Base-by-base conservation (phyloP, 1,284 basidiomycete genomes). In the Butyriboletus appendiculatus region DNA sequence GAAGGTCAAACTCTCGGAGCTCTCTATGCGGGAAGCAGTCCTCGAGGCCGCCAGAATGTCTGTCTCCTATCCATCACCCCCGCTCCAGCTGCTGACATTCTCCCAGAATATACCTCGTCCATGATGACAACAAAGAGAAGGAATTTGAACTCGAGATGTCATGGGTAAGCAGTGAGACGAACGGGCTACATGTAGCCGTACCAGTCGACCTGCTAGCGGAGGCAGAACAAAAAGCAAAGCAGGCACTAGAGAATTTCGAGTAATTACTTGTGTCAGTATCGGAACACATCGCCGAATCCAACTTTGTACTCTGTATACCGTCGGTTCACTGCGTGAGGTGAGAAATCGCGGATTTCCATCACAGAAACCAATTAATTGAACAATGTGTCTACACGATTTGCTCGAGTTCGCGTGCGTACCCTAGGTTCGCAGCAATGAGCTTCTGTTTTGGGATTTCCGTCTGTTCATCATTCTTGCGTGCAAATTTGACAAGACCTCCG, bases 141-240 rank as follows among this genome's bases (percentile, higher is more conserved):
- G 91, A 95, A 50, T 99, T 99, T 64, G 97, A 99, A 72, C 82
- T 99, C 24, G 97, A 99, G 73, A 84, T 99, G 81, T 93, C 95
- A 37, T 99, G 97, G 97, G 86, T 98, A 56, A 86, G 94, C 30
- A 81, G 86, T 28, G 94, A 97, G 75, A 92, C 91, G 22, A 86
- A 88, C 28, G 86, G 85, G 45, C 75, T 88, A 50, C 95, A 98
- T 72, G 77, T 83, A 32, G 80, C 85, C 14, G 93, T 99, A 50
- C 96, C 96, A 32, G 84, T 83, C 54, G 94, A 94, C 41, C 76
- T 98, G 57, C 78, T 88, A 47, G 81, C 86, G 26, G 94, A 96
- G 68, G 97, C 96, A 38, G 92, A 97, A 67, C 79, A 78, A 53
- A 90, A 90, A 73, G 97, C 96, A 5, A 94, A 92, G 76, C 92